Base-by-base conservation (phyloP, 495 filamentous ascomycete genomes). In the Sphaerosporella brunnea region DNA sequence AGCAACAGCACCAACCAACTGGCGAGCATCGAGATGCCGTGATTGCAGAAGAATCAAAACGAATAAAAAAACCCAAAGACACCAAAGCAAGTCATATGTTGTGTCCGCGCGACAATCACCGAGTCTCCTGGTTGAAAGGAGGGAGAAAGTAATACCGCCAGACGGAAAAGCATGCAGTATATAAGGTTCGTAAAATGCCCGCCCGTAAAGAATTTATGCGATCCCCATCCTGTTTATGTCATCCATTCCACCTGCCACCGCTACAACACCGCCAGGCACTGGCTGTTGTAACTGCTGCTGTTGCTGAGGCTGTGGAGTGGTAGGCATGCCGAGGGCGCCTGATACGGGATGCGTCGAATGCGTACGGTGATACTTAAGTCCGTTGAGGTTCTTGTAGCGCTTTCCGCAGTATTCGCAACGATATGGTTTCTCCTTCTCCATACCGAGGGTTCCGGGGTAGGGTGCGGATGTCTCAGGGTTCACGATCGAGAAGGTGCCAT, bases 351-450 rank as follows among this genome's bases (percentile, higher is more conserved):
- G 58, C 7, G 49, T 53, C 1, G 58, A 61, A 30, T 61, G 58
- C 19, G 58, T 53, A 30, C 58, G 55, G 18, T 61, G 58, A 57
- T 93, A 93, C 75, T 93, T 93, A 11, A 93, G 73, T 11, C 84
- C 84, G 61, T 99, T 99, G 41, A 99, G 64, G 60, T 99, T 99
- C 77, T 99, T 99, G 69, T 99, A 99, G 20, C 90, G 79, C 68
- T 99, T 99, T 53, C 90, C 87, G 59, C 90, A 99, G 13, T 83
- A 75, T 41, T 95, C 84, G 64, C 90, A 99, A 59, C 84, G 82
- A 65, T 96, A 95, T 4, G 90, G 90, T 65, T 99, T 99, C 67
- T 95, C 86, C 63, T 96, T 99, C 66, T 99, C 90, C 92, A 99
- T 99, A 7, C 92, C 92, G 9, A 92, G 68, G 7, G 93, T 95